Conservation (phyloP, 164 flowering plant species). For the Magnolia sinica region DNA sequence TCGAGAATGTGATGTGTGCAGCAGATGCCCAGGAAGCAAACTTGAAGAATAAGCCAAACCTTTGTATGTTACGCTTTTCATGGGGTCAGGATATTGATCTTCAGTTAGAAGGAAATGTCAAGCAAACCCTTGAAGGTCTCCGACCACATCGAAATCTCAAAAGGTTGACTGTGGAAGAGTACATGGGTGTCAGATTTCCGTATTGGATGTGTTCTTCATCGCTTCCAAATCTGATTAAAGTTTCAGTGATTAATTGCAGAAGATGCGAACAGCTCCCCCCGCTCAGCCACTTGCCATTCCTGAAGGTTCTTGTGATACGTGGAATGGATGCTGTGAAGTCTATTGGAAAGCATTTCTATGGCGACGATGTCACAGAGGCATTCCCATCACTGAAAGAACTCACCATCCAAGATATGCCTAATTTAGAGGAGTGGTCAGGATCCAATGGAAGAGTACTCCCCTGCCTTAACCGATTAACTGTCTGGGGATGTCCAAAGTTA, state of each 20-base stretch:
- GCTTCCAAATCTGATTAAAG: conserved; percentile 9
- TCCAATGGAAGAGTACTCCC: not conserved
- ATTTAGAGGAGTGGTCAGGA: conserved; percentile 16
- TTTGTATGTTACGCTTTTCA: not conserved
- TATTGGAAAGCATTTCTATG: conserved; percentile 6
- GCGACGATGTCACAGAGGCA: not conserved
- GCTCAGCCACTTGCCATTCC: conserved; percentile 21
- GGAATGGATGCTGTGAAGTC: conserved; percentile 13
- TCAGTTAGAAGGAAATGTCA: not conserved
- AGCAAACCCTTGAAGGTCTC: conserved; percentile 13
- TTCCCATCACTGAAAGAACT: conserved; percentile 16
- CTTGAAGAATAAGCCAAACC: too few relatives aligned
- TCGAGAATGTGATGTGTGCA: too few relatives aligned
- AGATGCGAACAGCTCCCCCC: conserved; percentile 15
- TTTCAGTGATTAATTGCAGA: conserved; percentile 18
- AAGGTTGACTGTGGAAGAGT: conserved; percentile 13
- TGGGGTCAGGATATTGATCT: not conserved
- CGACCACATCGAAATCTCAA: conserved; percentile 23
- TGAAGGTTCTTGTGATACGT: conserved; percentile 9
- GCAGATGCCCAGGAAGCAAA: too few relatives aligned
- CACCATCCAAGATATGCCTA: conserved; percentile 1
- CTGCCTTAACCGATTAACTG: conserved; percentile 2
- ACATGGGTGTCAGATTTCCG: conserved; percentile 21
- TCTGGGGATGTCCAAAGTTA: conserved; percentile 13
- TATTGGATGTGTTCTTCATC: conserved; percentile 10